phyloP scores from a whole-genome alignment of 352 stramenopile genomes.

The Pythium folliculosum region DNA sequence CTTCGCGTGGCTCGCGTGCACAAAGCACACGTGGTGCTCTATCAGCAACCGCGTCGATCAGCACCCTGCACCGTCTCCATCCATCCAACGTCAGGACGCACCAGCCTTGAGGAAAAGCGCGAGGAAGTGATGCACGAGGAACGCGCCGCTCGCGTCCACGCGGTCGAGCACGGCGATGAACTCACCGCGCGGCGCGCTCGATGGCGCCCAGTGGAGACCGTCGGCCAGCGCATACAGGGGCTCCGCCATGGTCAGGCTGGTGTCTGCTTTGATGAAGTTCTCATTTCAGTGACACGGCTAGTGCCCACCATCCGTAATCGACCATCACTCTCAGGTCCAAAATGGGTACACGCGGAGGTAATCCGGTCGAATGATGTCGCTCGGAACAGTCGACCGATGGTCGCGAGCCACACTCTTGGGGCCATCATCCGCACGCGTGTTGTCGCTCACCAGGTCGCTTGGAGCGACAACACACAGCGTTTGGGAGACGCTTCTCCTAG shows the following conservation, averaged over 20 bases:
- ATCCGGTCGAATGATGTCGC: slow-evolving; percentile 1
- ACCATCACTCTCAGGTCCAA: not conserved
- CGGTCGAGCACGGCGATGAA: slow-evolving; percentile 62
- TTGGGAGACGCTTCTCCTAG: not conserved
- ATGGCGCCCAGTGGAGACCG: slow-evolving; percentile 54
- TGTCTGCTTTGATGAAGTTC: not conserved
- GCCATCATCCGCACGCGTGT: not conserved
- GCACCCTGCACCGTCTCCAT: not conserved
- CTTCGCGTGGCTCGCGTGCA: slow-evolving; percentile 44
- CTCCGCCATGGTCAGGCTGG: slow-evolving; percentile 49
- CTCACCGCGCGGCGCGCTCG: slow-evolving; percentile 48
- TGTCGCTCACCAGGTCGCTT: not conserved
- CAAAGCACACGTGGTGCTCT: slow-evolving; percentile 68
- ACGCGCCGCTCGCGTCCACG: slow-evolving; percentile 52
- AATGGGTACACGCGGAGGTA: not conserved
- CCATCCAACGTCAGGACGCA: slow-evolving; percentile 5
- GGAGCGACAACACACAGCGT: not conserved
- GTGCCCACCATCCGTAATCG: too few relatives aligned
- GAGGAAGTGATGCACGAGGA: slow-evolving; percentile 75
- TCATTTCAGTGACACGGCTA: slow-evolving; percentile 7
- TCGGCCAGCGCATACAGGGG: slow-evolving; percentile 52
- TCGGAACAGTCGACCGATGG: not conserved
- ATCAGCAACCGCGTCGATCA: not conserved
- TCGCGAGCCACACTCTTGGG: not conserved
- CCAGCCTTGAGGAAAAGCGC: slow-evolving; percentile 72